Percentiles rank a stretch among this genome's conserved stretches.
These are phyloP conservation scores for Schwanniomyces polymorphus DNA, from an alignment of 805 yeast species.

Conservation along the genomic window DNA sequence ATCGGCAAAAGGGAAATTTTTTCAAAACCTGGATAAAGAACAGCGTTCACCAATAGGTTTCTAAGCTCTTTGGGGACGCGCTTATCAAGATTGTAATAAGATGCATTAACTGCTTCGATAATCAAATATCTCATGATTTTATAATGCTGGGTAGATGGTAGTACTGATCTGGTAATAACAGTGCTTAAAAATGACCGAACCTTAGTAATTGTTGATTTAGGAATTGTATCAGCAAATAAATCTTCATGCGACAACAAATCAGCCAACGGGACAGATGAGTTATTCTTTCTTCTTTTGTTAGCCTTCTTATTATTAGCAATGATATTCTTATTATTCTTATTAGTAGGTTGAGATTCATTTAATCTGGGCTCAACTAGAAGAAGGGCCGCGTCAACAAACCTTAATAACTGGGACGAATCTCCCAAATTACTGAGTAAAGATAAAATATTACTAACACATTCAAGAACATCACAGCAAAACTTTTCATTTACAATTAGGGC, in stretches of 20 bases:
- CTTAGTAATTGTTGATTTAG: conserved; percentile 28
- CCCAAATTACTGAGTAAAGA: conserved; percentile 37
- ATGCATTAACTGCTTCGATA: conserved; percentile 33
- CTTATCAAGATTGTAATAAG: conserved; percentile 19
- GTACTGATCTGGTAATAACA: conserved; percentile 46
- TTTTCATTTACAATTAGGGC: conserved; percentile 37
- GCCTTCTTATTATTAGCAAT: conserved; percentile 16
- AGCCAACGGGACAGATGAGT: conserved; percentile 52
- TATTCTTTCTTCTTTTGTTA: conserved; percentile 43
- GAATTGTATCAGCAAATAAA: conserved; percentile 47
- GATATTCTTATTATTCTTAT: conserved; percentile 2
- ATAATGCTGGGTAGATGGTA: conserved; percentile 65
- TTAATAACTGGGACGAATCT: conserved; percentile 53
- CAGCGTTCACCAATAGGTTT: conserved; percentile 48
- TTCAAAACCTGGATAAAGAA: conserved; percentile 68
- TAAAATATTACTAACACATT: conserved; percentile 26
- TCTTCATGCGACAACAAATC: conserved; percentile 69
- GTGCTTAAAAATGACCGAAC: conserved; percentile 49
- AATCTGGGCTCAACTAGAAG: conserved; percentile 37
- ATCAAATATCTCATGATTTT: conserved; percentile 46
- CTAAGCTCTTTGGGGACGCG: conserved; percentile 32
- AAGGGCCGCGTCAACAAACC: conserved; percentile 60
- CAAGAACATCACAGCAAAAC: conserved; percentile 38
- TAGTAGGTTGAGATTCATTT: conserved; percentile 10
- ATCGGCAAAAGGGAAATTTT: conserved; percentile 71